A percentile compares a stretch with the other conserved stretches of the same genome.
Conservation (phyloP, 2,329 filamentous ascomycete genomes). For the Trichoderma lentiforme region DNA sequence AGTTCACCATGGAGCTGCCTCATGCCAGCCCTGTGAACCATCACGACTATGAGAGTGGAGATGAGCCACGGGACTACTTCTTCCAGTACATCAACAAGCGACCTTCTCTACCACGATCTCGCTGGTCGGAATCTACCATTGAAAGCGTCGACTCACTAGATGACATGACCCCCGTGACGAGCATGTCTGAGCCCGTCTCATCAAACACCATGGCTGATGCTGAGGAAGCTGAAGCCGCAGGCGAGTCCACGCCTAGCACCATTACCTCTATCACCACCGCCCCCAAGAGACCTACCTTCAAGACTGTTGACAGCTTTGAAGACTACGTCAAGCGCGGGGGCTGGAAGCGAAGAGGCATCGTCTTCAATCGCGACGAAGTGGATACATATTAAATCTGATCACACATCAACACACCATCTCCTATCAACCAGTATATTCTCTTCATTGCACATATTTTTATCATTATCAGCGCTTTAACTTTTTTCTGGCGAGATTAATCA, state of each 20-base stretch:
- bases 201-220: constrained; percentile 25
- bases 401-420: background rate
- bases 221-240: constrained; percentile 24
- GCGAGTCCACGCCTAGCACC: constrained; percentile 25
- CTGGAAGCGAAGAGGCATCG: constrained; percentile 43
- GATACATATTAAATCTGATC: background rate
- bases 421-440: background rate
- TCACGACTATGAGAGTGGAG: constrained; percentile 22
- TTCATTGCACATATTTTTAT: constrained; percentile 3
- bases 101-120: constrained; percentile 35
- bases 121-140: constrained; percentile 43
- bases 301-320: constrained; percentile 39
- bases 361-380: constrained; percentile 37
- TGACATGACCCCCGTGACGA: constrained; percentile 20
- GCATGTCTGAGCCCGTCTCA: background rate
- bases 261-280: constrained; percentile 33
- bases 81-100: constrained; percentile 29
- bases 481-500: background rate
- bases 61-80: constrained; percentile 35
- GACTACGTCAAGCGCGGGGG: constrained; percentile 42
- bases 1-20: constrained; percentile 31
- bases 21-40: constrained; percentile 28
- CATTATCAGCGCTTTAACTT: constrained; percentile 1
- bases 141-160: constrained; percentile 32
- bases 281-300: constrained; percentile 37